A percentile compares a stretch with the other conserved stretches of the same genome.
phyloP scores from a whole-genome alignment of 306 rosid species.

The Lathyrus tuberosus region DNA sequence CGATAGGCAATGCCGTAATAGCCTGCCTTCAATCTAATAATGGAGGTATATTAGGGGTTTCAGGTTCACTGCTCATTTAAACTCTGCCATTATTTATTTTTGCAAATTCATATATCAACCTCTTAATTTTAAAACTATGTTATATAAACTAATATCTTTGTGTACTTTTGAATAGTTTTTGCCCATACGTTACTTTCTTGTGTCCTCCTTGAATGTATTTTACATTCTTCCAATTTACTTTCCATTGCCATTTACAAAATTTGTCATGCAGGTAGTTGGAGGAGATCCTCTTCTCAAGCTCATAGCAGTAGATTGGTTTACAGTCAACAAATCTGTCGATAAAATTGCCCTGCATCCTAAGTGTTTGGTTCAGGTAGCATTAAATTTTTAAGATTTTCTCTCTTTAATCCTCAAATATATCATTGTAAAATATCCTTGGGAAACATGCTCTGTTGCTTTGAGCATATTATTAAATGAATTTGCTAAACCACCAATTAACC shows the following conservation, averaged over 20 bases:
- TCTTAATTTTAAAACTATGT: conserved; percentile 18
- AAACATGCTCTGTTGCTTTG: conserved; percentile 20
- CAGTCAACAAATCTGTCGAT: conserved; percentile 58
- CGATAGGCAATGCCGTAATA: conserved; percentile 11
- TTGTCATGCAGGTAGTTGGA: conserved; percentile 68
- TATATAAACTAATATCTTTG: conserved; percentile 14
- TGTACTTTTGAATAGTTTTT: conserved; percentile 32
- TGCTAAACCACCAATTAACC: conserved; percentile 20
- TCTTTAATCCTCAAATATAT: conserved; percentile 22
- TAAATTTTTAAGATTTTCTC: conserved; percentile 7
- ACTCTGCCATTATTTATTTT: background rate
- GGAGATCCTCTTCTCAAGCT: conserved; percentile 96
- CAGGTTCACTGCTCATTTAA: conserved; percentile 31
- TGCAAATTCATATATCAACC: conserved; percentile 8
- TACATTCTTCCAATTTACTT: conserved; percentile 5
- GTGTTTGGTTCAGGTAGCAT: conserved; percentile 77
- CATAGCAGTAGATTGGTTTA: conserved; percentile 88
- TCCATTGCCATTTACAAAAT: background rate
- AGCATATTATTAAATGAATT: conserved; percentile 1
- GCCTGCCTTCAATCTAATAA: conserved; percentile 23
- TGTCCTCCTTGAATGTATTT: conserved; percentile 33
- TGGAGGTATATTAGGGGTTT: conserved; percentile 8
- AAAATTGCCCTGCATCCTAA: conserved; percentile 75
- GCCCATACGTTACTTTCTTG: conserved; percentile 19
- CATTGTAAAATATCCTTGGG: conserved; percentile 18